Percentiles rank a stretch among this genome's conserved stretches.
phyloP scores from a whole-genome alignment of 83 land plant species.

The Diphasiastrum complanatum region DNA sequence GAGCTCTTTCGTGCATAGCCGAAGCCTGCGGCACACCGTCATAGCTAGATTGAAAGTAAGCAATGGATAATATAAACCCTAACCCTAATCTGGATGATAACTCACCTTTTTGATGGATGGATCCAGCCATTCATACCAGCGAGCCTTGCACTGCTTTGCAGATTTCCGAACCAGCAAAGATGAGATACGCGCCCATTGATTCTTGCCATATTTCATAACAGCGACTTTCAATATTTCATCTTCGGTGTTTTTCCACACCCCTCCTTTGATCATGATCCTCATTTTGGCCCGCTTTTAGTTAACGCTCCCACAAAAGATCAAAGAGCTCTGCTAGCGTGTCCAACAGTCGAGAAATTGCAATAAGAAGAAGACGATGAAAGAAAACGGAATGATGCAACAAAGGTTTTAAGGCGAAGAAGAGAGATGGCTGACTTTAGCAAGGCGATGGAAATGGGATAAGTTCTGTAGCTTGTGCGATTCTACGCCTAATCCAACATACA shows the following conservation, averaged over 20 bases:
- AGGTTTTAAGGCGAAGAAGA: no score
- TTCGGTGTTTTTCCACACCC: constrained; percentile 99
- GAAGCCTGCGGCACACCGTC: no score
- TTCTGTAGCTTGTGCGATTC: no score
- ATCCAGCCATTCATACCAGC: constrained; percentile 99
- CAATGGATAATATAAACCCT: constrained; percentile 10
- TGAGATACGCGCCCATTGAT: constrained; percentile 96
- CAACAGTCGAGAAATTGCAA: no score
- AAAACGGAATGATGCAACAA: no score
- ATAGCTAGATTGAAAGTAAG: neutral
- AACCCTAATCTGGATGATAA: neutral
- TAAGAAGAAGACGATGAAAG: no score
- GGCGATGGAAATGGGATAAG: no score
- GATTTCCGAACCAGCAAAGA: constrained; percentile 87
- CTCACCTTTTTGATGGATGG: constrained; percentile 92
- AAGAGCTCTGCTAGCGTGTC: no score
- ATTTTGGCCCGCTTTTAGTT: constrained; percentile 52
- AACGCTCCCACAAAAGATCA: no score
- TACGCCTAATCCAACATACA: no score
- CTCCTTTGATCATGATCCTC: constrained; percentile 99
- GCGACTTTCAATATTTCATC: constrained; percentile 97
- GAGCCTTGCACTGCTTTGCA: constrained; percentile 95
- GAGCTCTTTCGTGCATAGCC: no score
- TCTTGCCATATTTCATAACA: constrained; percentile 98
- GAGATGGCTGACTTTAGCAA: no score